These are phyloP conservation scores for Craterostigma plantagineum DNA, from an alignment of 257 asterid genomes.

Conservation along the genomic window DNA sequence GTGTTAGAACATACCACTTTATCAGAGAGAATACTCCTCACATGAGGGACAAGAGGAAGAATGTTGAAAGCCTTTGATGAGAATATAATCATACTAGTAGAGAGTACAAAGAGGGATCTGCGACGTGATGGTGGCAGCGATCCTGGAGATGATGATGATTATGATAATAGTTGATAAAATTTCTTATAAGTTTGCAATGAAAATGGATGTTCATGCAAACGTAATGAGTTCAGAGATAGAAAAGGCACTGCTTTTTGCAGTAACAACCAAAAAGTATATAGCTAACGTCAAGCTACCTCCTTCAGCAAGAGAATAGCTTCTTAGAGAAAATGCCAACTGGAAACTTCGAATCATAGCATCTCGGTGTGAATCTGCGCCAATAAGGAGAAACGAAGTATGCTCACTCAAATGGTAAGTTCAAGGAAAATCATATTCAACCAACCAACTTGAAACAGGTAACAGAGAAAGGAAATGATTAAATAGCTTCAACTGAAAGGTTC, in stretches of 20 bases:
- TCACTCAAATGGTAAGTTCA: no score
- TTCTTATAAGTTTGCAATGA: neutral
- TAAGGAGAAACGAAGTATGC: neutral
- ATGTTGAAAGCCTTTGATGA: slow-evolving; percentile 60
- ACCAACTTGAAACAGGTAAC: no score
- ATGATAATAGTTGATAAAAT: neutral
- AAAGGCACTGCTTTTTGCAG: neutral
- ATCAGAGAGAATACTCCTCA: slow-evolving; percentile 33
- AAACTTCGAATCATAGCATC: slow-evolving; percentile 69
- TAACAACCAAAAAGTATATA: neutral
- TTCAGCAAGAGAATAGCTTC: slow-evolving; percentile 31
- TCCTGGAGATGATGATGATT: slow-evolving; percentile 33
- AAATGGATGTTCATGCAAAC: neutral
- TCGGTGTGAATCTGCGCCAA: slow-evolving; percentile 51
- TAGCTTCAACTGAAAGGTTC: no score
- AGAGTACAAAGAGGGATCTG: slow-evolving; percentile 78
- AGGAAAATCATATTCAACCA: no score
- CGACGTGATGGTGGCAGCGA: slow-evolving; percentile 70
- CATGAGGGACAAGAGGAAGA: slow-evolving; percentile 33
- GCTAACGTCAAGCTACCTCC: slow-evolving; percentile 14
- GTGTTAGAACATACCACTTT: no score
- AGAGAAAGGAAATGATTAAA: neutral
- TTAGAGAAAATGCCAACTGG: slow-evolving; percentile 75
- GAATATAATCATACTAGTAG: slow-evolving; percentile 76
- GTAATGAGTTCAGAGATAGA: neutral